phyloP scores from a whole-genome alignment of 106 monocot genomes.

The Allium sativum region DNA sequence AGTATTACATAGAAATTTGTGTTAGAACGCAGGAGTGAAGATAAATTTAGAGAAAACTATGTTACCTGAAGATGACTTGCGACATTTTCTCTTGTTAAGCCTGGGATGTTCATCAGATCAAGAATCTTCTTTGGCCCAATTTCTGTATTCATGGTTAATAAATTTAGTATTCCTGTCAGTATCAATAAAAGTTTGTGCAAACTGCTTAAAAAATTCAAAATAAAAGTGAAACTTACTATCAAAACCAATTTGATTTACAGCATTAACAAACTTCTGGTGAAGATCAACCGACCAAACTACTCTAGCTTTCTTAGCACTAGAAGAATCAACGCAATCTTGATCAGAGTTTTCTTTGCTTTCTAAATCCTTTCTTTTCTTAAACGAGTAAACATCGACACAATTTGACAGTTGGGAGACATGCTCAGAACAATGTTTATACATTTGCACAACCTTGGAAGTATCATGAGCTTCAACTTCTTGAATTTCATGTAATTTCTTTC shows the following conservation, averaged over 20 bases:
- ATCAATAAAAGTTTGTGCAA: neutral
- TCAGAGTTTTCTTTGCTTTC: slow-evolving; percentile 48
- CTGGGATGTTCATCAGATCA: slow-evolving; percentile 91
- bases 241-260: slow-evolving; percentile 90
- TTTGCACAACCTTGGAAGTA: slow-evolving; percentile 44
- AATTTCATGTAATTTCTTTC: slow-evolving; percentile 82
- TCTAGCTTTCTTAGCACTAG: slow-evolving; percentile 72
- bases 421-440: slow-evolving; percentile 33
- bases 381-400: neutral
- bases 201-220: neutral
- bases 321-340: slow-evolving; percentile 43
- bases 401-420: slow-evolving; percentile 30
- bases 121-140: slow-evolving; percentile 96
- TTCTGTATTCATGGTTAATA: slow-evolving; percentile 35
- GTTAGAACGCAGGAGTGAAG: too few species aligned
- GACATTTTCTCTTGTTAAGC: slow-evolving; percentile 92
- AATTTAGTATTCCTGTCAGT: neutral
- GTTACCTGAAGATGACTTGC: slow-evolving; percentile 91
- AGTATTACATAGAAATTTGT: neutral
- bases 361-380: slow-evolving; percentile 59
- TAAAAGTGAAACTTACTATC: slow-evolving; percentile 50
- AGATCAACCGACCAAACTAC: slow-evolving; percentile 94
- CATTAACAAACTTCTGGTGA: slow-evolving; percentile 88
- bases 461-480: slow-evolving; percentile 64
- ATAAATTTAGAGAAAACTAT: neutral